Percentiles rank a stretch among this genome's conserved stretches.
Evolutionary conservation across 2,329 filamentous ascomycete species (phyloP).

Genomic region (Orbilia oligospora): DNA sequence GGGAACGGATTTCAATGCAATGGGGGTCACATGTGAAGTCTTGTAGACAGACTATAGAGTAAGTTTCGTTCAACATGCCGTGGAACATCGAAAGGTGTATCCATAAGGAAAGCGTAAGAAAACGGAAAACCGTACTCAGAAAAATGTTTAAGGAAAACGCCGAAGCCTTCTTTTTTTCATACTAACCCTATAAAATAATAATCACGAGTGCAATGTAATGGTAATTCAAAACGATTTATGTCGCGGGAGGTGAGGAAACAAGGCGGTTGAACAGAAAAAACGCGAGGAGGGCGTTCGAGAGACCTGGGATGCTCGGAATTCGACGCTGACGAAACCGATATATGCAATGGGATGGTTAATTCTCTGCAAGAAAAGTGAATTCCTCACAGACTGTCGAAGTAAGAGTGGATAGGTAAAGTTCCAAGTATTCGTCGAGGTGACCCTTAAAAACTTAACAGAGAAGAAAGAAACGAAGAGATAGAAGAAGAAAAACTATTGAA

Average conservation of each 20-base stretch:
- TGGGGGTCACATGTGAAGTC: slow-evolving; percentile 52
- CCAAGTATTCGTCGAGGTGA: slow-evolving; percentile 36
- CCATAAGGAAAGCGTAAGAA: slow-evolving; percentile 53
- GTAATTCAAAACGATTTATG: slow-evolving; percentile 31
- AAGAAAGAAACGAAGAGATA: slow-evolving; percentile 29
- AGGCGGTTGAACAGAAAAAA: slow-evolving; percentile 49
- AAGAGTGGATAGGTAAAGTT: not conserved
- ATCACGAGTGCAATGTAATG: slow-evolving; percentile 52
- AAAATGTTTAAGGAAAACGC: slow-evolving; percentile 22
- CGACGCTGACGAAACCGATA: slow-evolving; percentile 57
- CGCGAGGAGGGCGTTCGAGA: slow-evolving; percentile 39
- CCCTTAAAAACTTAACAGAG: slow-evolving; percentile 23
- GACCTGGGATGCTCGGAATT: slow-evolving; percentile 45
- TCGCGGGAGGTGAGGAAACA: slow-evolving; percentile 43
- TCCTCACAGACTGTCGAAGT: slow-evolving; percentile 53
- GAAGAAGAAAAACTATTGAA: slow-evolving; percentile 36
- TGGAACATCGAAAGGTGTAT: slow-evolving; percentile 55
- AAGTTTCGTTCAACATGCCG: slow-evolving; percentile 41
- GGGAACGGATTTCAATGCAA: slow-evolving; percentile 9
- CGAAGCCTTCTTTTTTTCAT: slow-evolving; percentile 37
- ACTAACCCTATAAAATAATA: slow-evolving; percentile 58
- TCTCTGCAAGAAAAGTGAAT: slow-evolving; percentile 60
- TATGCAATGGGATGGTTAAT: slow-evolving; percentile 31
- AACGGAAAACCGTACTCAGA: slow-evolving; percentile 41
- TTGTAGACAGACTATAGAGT: slow-evolving; percentile 2